Evolutionary conservation across 805 yeast species (phyloP), one percentile per base, ranked within the genome.

Genomic region (Monosporozyma servazzii): DNA sequence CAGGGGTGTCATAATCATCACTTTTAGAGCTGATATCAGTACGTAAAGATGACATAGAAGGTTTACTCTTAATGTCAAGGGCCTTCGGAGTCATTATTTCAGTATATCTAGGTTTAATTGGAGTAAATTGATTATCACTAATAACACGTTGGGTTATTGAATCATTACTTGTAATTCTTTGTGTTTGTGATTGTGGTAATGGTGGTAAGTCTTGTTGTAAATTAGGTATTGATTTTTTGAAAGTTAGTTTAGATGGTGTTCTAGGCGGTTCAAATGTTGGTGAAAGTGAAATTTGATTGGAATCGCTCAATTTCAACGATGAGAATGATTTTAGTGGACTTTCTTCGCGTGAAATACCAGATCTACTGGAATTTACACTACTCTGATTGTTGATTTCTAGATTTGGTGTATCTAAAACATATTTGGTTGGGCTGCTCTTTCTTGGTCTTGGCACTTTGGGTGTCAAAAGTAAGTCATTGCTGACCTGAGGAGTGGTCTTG

Each of bases 401-500:
- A n/a, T 17, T 15, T 10, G 23, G 8, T 6, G 41, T 27, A 21
- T 40, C 46, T 33, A 15, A 20, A 23, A 29, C 7, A 49, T 56
- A 56, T 52, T 57, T 56, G 1, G 59, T 56, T 25, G 68, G 64
- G 40, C 65, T 59, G 2, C 56, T 47, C 43, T 61, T 60, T 33
- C 66, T 53, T n/a, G 67, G 66, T 45, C 55, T 58, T 5, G 66
- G 66, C 21, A 56, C 51, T 44, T 36, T 55, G 43, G 63, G 70
- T 48, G 55, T n/a, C 27, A 29, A 23, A 18, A 30, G 23, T 20
- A 39, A 27, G 17, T 25, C 37, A 40, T 37, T 45, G 13, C 21
- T 21, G 5, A 33, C 41, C 10, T 21, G 37, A 4, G 36, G 41
- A 3, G 31, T 4, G 8, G 31, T 39, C 13, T 37, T 39, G 20